Percentiles rank a stretch among this genome's conserved stretches.
Evolutionary conservation across 257 asterid species (phyloP).

Genomic region (Solanum rostratum): DNA sequence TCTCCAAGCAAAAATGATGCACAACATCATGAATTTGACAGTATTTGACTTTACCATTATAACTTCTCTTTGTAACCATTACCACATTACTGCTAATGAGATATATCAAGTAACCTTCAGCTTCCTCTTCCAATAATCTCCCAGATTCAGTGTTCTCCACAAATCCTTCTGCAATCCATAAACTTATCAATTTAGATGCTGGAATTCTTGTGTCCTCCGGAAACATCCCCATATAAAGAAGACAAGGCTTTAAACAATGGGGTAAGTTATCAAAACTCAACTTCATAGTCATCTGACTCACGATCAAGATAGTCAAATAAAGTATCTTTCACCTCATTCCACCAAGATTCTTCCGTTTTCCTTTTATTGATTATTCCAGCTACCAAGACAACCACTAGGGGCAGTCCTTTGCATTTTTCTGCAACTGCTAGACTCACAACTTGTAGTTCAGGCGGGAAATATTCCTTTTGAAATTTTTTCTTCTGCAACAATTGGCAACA

Average conservation of each 20-base stretch:
- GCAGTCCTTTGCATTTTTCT: neutral
- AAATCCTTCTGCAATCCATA: neutral
- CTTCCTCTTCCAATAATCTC: neutral
- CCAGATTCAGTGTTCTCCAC: neutral
- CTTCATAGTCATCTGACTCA: neutral
- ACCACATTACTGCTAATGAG: neutral
- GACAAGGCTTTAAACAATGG: neutral
- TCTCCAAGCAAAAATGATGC: neutral
- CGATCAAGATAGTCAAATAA: neutral
- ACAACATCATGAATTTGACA: neutral
- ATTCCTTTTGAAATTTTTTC: neutral
- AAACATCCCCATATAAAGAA: slow-evolving; percentile 1
- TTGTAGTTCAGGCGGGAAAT: neutral
- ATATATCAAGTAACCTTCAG: neutral
- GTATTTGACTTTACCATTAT: neutral
- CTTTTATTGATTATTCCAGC: neutral
- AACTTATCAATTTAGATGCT: neutral
- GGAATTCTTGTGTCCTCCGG: neutral
- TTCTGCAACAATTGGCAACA: neutral
- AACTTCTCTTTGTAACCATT: neutral
- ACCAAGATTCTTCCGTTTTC: neutral
- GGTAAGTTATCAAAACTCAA: neutral
- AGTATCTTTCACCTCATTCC: neutral
- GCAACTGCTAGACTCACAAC: neutral
- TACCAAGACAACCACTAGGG: neutral